These are phyloP conservation scores for Aspergillus sparsus DNA, from an alignment of 495 filamentous ascomycete genomes.

Conservation along the genomic window DNA sequence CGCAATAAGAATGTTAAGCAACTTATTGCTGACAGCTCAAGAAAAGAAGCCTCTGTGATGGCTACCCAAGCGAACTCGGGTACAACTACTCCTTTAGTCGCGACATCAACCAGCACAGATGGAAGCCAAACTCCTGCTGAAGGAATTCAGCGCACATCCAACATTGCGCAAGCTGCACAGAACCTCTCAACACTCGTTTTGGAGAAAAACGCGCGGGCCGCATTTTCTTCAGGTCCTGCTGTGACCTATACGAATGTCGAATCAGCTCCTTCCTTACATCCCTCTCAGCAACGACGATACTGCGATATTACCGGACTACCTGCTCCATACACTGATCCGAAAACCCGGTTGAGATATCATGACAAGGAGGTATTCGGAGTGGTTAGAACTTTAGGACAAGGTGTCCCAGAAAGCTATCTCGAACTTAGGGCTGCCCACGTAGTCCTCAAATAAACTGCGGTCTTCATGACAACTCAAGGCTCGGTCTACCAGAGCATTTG, in stretches of 20 bases:
- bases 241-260: conserved; percentile 96
- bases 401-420: conserved; percentile 80
- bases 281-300: conserved; percentile 75
- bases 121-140: conserved; percentile 60
- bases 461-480: not conserved
- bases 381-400: conserved; percentile 73
- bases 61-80: conserved; percentile 82
- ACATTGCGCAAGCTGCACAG: conserved; percentile 80
- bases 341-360: conserved; percentile 86
- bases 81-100: conserved; percentile 66
- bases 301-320: conserved; percentile 93
- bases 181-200: conserved; percentile 82
- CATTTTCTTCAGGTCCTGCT: conserved; percentile 56
- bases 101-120: conserved; percentile 52
- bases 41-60: conserved; percentile 78
- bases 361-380: conserved; percentile 85
- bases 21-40: conserved; percentile 84
- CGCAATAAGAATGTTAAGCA: conserved; percentile 99
- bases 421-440: conserved; percentile 90
- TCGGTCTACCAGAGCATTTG: conserved; percentile 4
- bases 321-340: conserved; percentile 88
- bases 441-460: conserved; percentile 69
- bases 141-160: conserved; percentile 55
- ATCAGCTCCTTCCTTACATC: conserved; percentile 77
- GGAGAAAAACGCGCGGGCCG: conserved; percentile 63